phyloP scores from a whole-genome alignment of 2,329 filamentous ascomycete genomes.

The Talaromyces pinophilus region DNA sequence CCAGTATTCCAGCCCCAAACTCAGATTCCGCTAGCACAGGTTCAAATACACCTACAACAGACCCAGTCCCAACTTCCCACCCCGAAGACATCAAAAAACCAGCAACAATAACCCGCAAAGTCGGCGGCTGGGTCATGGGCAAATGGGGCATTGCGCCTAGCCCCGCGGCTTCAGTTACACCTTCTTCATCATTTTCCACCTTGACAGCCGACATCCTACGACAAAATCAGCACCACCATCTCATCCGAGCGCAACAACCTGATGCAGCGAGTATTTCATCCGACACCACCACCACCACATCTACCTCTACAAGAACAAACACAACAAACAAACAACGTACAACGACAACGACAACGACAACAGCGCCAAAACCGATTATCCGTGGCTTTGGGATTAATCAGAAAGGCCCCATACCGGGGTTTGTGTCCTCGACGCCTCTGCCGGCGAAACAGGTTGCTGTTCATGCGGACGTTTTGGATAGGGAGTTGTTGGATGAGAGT shows the following conservation, averaged over 20 bases:
- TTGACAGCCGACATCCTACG: background rate
- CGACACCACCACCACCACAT: constrained; percentile 20
- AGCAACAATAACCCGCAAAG: constrained; percentile 52
- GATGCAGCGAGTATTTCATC: constrained; percentile 19
- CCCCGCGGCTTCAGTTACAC: constrained; percentile 20
- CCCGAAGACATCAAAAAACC: constrained; percentile 28
- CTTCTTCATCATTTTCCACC: background rate
- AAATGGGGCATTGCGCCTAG: constrained; percentile 61
- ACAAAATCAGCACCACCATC: background rate
- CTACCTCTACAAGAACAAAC: constrained; percentile 25
- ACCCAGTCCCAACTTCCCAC: constrained; percentile 3
- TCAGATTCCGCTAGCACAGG: constrained; percentile 23
- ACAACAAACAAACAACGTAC: constrained; percentile 52
- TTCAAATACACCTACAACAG: constrained; percentile 2
- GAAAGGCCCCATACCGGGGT: constrained; percentile 70
- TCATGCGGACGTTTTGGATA: constrained; percentile 61
- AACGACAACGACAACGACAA: constrained; percentile 55
- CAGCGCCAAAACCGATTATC: constrained; percentile 64
- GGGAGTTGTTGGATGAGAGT: constrained; percentile 61
- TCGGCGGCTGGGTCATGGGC: constrained; percentile 67
- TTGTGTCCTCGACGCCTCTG: constrained; percentile 56
- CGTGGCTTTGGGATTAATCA: constrained; percentile 76
- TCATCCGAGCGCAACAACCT: constrained; percentile 5
- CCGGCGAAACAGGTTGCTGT: constrained; percentile 47
- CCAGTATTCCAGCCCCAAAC: constrained; percentile 25